These are phyloP conservation scores for Fragilaria radians DNA, from an alignment of 108 stramenopile species.

Conservation along the genomic window DNA sequence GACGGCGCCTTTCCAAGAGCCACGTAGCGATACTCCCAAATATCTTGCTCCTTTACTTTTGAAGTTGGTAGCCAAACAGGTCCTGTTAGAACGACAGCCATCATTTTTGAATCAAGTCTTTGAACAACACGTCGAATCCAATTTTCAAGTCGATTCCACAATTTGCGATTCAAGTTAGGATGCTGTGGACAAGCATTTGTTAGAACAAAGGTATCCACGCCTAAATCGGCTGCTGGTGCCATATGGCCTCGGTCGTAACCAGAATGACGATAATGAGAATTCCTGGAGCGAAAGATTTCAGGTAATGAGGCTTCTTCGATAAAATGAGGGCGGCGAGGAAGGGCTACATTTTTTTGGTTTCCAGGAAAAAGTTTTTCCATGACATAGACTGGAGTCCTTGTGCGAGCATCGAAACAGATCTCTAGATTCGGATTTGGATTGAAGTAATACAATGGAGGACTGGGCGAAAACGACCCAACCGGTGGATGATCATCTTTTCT, in stretches of 20 bases:
- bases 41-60: conserved; percentile 5
- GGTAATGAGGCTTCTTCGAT: conserved; percentile 47
- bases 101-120: conserved; percentile 16
- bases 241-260: conserved; percentile 85
- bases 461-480: conserved; percentile 27
- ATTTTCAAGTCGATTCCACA: conserved; percentile 52
- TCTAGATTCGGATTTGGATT: conserved; percentile 60
- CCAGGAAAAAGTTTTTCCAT: conserved; percentile 41
- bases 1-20: conserved; percentile 65
- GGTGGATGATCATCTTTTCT: background rate
- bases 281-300: conserved; percentile 44
- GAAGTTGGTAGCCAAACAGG: conserved; percentile 66
- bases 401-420: conserved; percentile 71
- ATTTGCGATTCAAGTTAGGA: conserved; percentile 43
- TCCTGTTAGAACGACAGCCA: conserved; percentile 53
- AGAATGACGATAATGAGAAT: conserved; percentile 52
- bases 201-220: conserved; percentile 51
- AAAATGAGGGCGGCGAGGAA: conserved; percentile 30
- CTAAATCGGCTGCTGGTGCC: conserved; percentile 68
- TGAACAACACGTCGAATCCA: conserved; percentile 42
- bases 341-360: conserved; percentile 17
- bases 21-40: conserved; percentile 48
- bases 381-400: conserved; percentile 65
- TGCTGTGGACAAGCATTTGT: conserved; percentile 66
- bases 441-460: conserved; percentile 43